Base-by-base conservation (phyloP, 1,284 basidiomycete genomes). In the Caloboletus firmus region DNA sequence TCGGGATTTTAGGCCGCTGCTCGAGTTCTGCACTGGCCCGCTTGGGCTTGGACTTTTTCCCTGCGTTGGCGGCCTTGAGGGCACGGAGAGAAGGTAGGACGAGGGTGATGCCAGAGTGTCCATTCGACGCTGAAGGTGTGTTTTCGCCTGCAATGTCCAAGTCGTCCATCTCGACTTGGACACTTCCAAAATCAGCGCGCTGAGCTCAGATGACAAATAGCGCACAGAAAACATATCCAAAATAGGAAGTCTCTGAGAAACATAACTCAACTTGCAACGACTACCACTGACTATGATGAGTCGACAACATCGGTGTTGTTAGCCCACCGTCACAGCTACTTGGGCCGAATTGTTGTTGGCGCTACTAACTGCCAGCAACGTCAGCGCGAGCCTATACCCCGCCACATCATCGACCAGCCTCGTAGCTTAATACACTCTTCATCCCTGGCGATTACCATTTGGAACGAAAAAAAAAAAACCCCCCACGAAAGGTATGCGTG, bases 21-120 rank as follows among this genome's bases (percentile, higher is more conserved):
- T 76, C 69, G 50, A 47, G 35, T 15, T 70, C 68, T 26, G 47
- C 40, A 36, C 17, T 40, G 30, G 48, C 6, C 15, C 50, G 58
- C 42, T 62, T 66, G 17, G 52, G 11, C 39, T 72, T 70, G 26
- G 58, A 53, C 34, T 67, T 72, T 51, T 71, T 72, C 1, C 57
- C 61, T 5, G 64, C 58, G 26, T 70, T 72, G 45, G 68, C 69
- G 0, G 69, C 70, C 52, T 72, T 70, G 49, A 71, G 56, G 1
- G 69, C 68, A 37, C 66, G 70, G 11, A 72, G 65, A 15, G 68
- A 77, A 1, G 82, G 82, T 2, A 83, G 70, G 32, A 82, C 74
- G 48, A 83, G 79, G 7, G 77, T 82, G 31, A 76, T 65, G 40
- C 68, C 54, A 37, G 68, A 51, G 52, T 57, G 60, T 4, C 56